Base-by-base conservation (phyloP, 805 yeast species). In the Metschnikowia rubicola region DNA sequence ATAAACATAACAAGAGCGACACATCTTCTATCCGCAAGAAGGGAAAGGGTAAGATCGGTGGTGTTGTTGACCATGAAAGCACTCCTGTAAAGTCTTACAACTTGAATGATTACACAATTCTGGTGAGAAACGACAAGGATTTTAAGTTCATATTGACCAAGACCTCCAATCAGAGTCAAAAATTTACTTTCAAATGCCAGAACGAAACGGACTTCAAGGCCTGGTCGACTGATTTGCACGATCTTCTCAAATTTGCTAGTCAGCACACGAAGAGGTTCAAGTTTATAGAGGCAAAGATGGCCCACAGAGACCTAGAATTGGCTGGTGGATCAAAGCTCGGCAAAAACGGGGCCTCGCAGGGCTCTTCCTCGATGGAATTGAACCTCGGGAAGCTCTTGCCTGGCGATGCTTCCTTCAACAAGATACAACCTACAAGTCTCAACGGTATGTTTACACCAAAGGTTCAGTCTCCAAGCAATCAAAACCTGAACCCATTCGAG, bases 151-250 rank as follows among this genome's bases (percentile, higher is more conserved):
- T 66, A 21, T 54, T 72, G 44, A 51, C 59, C 21, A 65, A 63
- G 51, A 56, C 51, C 17, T 55, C 66, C 10, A 63, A 64, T 47
- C 46, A 55, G 15, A 50, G 59, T 15, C 66, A 66, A 30, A 70
- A 67, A 55, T 55, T 58, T 40, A 67, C 73, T 2, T 77, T 77
- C 61, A 68, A 74, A 65, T 65, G 84, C 62, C 58, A 73, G 50
- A 70, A 67, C 28, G 62, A 55, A 12, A 68, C 64, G 32, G 78
- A 78, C 43, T 75, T 75, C 42, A 59, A 58, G 26, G 72, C 71
- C 53, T 84, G 88, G 88, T 64, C 69, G 32, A 73, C 70, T 29
- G 85, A 82, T 58, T 62, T 84, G 38, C 65, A 68, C 30, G 83
- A 80, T 51, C 64, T 83, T 53, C 70, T 78, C 30, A 67, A 71